phyloP scores from a whole-genome alignment of 1,139 yeast genomes.

The Diutina siamensis region DNA sequence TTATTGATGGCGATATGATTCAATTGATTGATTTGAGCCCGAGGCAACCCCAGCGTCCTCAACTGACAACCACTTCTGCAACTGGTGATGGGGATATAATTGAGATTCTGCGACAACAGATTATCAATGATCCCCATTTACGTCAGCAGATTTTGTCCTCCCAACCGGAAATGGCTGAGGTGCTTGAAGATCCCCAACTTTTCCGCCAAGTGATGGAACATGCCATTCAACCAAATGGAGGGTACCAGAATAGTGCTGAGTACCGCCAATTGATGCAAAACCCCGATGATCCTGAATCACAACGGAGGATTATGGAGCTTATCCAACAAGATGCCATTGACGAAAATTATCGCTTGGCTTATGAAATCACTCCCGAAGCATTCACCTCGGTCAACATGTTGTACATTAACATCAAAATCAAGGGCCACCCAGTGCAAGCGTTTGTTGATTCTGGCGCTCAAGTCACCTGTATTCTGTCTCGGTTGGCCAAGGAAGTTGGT shows the following conservation, averaged over 20 bases:
- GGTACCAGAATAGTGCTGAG: conserved; percentile 20
- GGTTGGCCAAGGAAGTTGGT: conserved; percentile 63
- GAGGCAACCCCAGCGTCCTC: background rate
- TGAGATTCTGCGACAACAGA: conserved; percentile 40
- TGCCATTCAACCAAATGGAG: conserved; percentile 15
- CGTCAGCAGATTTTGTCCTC: conserved; percentile 21
- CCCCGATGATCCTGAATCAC: conserved; percentile 69
- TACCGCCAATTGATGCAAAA: conserved; percentile 38
- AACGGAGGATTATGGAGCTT: conserved; percentile 53
- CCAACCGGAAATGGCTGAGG: conserved; percentile 32
- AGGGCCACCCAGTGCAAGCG: conserved; percentile 75
- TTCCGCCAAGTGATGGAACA: conserved; percentile 39
- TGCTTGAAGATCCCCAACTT: conserved; percentile 38
- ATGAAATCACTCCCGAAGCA: conserved; percentile 83
- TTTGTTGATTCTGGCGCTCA: conserved; percentile 97
- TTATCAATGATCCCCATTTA: conserved; percentile 27
- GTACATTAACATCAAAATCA: conserved; percentile 64
- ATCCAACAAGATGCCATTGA: conserved; percentile 62
- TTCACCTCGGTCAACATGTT: conserved; percentile 79
- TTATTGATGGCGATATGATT: conserved; percentile 49
- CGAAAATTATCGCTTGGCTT: conserved; percentile 67
- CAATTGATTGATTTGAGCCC: conserved; percentile 16
- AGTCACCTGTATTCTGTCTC: conserved; percentile 69
- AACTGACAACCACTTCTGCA: background rate
- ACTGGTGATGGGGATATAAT: conserved; percentile 24